Base-by-base conservation (phyloP, 2,329 filamentous ascomycete genomes). In the Claviceps sp. region DNA sequence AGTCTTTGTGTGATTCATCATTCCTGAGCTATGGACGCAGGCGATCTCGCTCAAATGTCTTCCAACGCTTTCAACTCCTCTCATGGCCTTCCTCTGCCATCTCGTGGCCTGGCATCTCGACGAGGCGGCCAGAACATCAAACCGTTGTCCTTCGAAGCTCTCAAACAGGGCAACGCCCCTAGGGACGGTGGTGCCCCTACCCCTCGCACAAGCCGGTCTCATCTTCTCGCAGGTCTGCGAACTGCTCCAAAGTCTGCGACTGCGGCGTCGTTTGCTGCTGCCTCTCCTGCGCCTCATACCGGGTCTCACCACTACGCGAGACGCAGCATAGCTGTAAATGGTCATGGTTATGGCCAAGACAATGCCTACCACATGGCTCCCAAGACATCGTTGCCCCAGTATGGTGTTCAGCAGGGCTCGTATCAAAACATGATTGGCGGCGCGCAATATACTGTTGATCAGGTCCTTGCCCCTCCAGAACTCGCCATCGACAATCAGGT, bases 11-110 rank as follows among this genome's bases (percentile, higher is more conserved):
- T 47, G 24, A 41, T n/a, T 34, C 3, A 34, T 34, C 18, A 26
- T 45, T 41, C 5, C 18, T 72, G 73, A 77, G 72, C 70, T 61
- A 84, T 94, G 85, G 86, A 95, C 91, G 84, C 91, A 81, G 91
- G 91, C 80, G 88, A 89, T 93, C 88, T 95, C 77, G 85, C 89
- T 93, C 89, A 94, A 80, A 97, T 97, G 91, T 87, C 88, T 75
- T 91, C 88, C 77, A 87, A 84, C 76, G 79, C 84, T 70, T 86
- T 86, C 69, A 73, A 78, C 67, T 76, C 85, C 68, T 75, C 79
- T 65, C 79, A 79, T 69, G 84, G 81, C 61, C 76, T 95, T 61
- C 81, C 83, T 64, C 81, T 88, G 72, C 85, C 89, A 50, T 76
- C 81, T 56, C 81, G 85, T 58, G 87, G 89, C 63, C 86, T 95